These are phyloP conservation scores for Cardiospermum halicacabum DNA, from an alignment of 345 rosid genomes.

Conservation along the genomic window DNA sequence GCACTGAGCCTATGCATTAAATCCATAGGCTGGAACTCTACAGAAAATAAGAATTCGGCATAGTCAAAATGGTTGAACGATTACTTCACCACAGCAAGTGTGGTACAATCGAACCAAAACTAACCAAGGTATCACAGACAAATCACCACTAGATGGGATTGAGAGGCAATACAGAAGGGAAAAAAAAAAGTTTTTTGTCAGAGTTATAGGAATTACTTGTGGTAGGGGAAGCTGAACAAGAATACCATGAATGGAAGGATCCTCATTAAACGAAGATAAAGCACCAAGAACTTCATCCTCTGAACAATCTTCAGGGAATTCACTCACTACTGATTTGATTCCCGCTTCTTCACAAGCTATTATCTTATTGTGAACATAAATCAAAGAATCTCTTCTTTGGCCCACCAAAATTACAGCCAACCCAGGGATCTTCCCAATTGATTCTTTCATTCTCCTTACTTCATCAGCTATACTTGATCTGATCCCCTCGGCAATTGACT, in stretches of 20 bases:
- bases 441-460: constrained; percentile 69
- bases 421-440: constrained; percentile 70
- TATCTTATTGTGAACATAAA: constrained; percentile 79
- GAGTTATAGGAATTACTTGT: constrained; percentile 47
- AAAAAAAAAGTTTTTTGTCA: constrained; percentile 11
- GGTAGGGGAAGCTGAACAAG: constrained; percentile 96
- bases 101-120: background rate
- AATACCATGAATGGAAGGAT: constrained; percentile 74
- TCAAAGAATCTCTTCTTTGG: constrained; percentile 70
- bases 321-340: constrained; percentile 60
- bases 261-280: constrained; percentile 47
- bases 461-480: constrained; percentile 48
- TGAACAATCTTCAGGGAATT: constrained; percentile 51
- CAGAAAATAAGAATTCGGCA: background rate
- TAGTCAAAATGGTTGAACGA: background rate
- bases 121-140: background rate
- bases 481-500: constrained; percentile 70
- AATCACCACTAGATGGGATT: background rate
- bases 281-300: constrained; percentile 50
- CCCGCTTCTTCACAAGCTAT: constrained; percentile 84
- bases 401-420: constrained; percentile 84
- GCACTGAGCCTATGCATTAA: background rate
- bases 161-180: background rate
- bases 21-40: background rate
- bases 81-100: background rate